A percentile compares a stretch with the other conserved stretches of the same genome.
Evolutionary conservation across 148 eudicot species (phyloP).

Genomic region (Persicaria maculosa): DNA sequence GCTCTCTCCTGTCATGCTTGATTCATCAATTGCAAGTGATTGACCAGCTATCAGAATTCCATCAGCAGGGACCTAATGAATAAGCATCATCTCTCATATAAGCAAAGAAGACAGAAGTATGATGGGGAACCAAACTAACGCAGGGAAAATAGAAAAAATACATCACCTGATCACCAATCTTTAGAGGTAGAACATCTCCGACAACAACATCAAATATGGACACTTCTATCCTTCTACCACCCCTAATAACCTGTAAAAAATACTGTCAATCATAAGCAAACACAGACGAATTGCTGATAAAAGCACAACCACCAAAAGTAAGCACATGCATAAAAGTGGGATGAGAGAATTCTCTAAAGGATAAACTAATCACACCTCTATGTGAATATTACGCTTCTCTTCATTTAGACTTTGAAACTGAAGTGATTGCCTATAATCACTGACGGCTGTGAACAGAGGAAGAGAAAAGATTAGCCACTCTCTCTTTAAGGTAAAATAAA

Average conservation of each 20-base stretch:
- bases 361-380: conserved; percentile 52
- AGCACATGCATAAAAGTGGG: neutral
- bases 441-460: conserved; percentile 47
- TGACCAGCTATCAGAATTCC: conserved; percentile 82
- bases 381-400: conserved; percentile 88
- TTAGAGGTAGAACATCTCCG: conserved; percentile 78
- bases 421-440: conserved; percentile 90
- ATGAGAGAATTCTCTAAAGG: neutral
- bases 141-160: neutral
- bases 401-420: conserved; percentile 82
- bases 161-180: conserved; percentile 94
- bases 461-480: neutral
- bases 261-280: conserved; percentile 1
- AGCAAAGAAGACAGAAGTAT: conserved; percentile 1
- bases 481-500: neutral
- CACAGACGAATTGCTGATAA: neutral
- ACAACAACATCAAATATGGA: conserved; percentile 93
- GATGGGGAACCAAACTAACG: neutral
- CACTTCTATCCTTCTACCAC: conserved; percentile 64
- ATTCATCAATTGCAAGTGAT: conserved; percentile 86
- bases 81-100: neutral
- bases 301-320: neutral
- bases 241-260: conserved; percentile 62
- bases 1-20: conserved; percentile 99
- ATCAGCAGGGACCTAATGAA: conserved; percentile 82